Evolutionary conservation across 1,284 basidiomycete genomes (phyloP).

Genomic region (Tilletiaria anomala): DNA sequence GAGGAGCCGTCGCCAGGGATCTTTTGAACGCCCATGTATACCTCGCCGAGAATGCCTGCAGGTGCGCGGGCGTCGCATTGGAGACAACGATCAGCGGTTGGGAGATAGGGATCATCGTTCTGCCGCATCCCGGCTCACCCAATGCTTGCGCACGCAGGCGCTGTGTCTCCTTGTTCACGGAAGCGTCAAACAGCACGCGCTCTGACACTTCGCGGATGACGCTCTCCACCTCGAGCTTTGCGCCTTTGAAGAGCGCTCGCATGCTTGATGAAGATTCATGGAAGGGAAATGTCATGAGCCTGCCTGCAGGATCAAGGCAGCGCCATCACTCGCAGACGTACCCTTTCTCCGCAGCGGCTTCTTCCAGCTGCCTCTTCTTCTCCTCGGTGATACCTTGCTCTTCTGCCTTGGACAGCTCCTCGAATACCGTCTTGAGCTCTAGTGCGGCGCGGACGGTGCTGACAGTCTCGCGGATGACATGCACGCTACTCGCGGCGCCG

Average conservation of each 20-base stretch:
- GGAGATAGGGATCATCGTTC: neutral
- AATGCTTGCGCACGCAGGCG: slow-evolving; percentile 30
- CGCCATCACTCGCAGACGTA: neutral
- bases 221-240: slow-evolving; percentile 87
- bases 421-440: slow-evolving; percentile 75
- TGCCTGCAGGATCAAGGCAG: neutral
- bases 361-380: slow-evolving; percentile 76
- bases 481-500: slow-evolving; percentile 21
- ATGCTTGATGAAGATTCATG: slow-evolving; percentile 7
- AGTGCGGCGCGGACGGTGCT: slow-evolving; percentile 33
- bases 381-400: slow-evolving; percentile 75
- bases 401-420: slow-evolving; percentile 59
- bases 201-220: slow-evolving; percentile 88
- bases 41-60: slow-evolving; percentile 22
- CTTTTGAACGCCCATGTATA: slow-evolving; percentile 11
- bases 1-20: neutral
- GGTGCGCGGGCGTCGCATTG: slow-evolving; percentile 5
- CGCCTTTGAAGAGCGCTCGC: slow-evolving; percentile 47
- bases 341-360: slow-evolving; percentile 80
- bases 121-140: slow-evolving; percentile 2
- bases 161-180: slow-evolving; percentile 31
- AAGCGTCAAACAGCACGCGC: slow-evolving; percentile 52
- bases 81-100: slow-evolving; percentile 2
- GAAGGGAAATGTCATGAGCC: neutral
- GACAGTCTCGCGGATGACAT: slow-evolving; percentile 34